Conservation (phyloP, 192 early-diverging fungal species). For the Podila epigama region DNA sequence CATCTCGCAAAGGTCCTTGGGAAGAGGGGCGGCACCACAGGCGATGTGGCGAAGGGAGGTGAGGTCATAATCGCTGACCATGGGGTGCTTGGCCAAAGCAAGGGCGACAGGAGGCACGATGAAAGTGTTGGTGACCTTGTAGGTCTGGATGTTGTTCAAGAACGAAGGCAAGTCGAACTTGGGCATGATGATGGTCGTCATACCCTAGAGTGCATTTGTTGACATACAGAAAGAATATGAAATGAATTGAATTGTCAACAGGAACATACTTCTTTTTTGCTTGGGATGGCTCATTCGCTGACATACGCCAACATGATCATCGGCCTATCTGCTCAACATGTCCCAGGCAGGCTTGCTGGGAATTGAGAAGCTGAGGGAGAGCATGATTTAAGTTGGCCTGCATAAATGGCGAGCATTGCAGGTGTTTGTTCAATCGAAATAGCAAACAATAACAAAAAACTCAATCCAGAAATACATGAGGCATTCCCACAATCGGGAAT, state of each 20-base stretch:
- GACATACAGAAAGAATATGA: not conserved
- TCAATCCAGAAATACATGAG: too few species aligned
- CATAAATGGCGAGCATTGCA: not conserved
- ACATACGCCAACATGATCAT: conserved; percentile 1
- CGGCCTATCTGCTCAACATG: too few species aligned
- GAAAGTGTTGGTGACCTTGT: conserved; percentile 70
- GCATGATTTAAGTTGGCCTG: not conserved
- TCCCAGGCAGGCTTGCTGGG: too few species aligned
- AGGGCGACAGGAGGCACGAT: conserved; percentile 76
- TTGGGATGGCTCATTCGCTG: not conserved
- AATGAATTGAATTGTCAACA: conserved; percentile 20
- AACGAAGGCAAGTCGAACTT: conserved; percentile 77
- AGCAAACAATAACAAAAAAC: too few species aligned
- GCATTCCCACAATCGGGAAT: too few species aligned
- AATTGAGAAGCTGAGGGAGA: not conserved
- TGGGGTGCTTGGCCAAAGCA: conserved; percentile 76
- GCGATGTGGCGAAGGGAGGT: conserved; percentile 66
- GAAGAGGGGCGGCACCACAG: conserved; percentile 85
- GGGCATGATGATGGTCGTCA: conserved; percentile 73
- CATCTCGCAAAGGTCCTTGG: conserved; percentile 67
- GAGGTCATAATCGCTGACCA: conserved; percentile 78
- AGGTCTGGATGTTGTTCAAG: conserved; percentile 69
- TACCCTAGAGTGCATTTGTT: conserved; percentile 51
- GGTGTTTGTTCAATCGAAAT: too few species aligned
- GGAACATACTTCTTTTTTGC: too few species aligned